Conservation (phyloP, 2,329 filamentous ascomycete genomes). For the Lasiodiplodia citricola region DNA sequence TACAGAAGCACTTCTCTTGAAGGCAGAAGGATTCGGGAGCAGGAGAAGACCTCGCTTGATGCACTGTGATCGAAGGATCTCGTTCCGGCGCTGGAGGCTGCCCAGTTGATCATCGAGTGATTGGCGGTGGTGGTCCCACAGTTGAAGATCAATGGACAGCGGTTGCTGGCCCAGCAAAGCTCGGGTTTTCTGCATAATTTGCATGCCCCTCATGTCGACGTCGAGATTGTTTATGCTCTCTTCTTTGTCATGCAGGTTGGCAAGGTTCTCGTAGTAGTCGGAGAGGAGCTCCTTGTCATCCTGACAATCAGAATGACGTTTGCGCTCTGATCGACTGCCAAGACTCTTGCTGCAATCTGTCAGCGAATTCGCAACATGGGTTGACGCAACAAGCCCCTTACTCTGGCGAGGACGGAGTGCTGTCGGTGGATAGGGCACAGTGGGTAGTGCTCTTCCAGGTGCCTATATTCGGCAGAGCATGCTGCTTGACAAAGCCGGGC, state of each 20-base stretch:
- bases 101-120: constrained; percentile 11
- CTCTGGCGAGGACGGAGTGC: background rate
- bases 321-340: constrained; percentile 7
- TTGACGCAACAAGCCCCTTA: background rate
- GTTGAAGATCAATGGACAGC: constrained; percentile 11
- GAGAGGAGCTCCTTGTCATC: constrained; percentile 13
- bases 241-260: background rate
- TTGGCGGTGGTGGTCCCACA: constrained; percentile 16
- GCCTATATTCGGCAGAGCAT: constrained; percentile 3
- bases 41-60: constrained; percentile 19
- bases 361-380: background rate
- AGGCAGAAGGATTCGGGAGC: constrained; percentile 11
- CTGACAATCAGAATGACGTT: background rate
- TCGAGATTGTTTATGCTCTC: background rate
- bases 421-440: background rate
- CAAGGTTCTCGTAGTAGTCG: constrained; percentile 9
- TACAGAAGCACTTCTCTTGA: background rate
- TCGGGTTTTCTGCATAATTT: constrained; percentile 15
- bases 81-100: background rate
- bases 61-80: background rate
- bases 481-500: constrained; percentile 8
- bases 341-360: constrained; percentile 7
- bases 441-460: background rate
- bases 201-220: constrained; percentile 9
- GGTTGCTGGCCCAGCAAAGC: constrained; percentile 9